These are phyloP conservation scores for Parathielavia hyrcaniae DNA, from an alignment of 495 filamentous ascomycete genomes.

Conservation along the genomic window DNA sequence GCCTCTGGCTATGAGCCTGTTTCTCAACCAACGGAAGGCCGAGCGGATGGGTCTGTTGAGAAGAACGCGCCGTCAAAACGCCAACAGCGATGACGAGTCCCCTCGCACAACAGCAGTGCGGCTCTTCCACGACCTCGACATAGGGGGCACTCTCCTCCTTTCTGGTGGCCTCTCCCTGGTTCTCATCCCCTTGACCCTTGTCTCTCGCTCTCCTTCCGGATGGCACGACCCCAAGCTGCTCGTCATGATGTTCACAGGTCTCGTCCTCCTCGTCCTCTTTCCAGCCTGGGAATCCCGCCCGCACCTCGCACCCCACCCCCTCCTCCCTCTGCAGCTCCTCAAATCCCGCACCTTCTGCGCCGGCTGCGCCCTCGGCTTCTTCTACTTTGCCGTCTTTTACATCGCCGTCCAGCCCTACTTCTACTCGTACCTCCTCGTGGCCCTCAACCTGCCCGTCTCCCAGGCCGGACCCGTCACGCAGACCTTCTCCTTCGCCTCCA, in stretches of 20 bases:
- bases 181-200: constrained; percentile 57
- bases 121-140: constrained; percentile 55
- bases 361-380: constrained; percentile 50
- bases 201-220: constrained; percentile 40
- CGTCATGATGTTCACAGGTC: constrained; percentile 50
- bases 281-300: constrained; percentile 51
- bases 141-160: constrained; percentile 50
- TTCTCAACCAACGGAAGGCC: constrained; percentile 50
- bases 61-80: constrained; percentile 12
- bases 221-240: constrained; percentile 53
- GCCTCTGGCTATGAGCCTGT: constrained; percentile 49
- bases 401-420: constrained; percentile 56
- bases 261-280: constrained; percentile 51
- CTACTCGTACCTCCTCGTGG: constrained; percentile 57
- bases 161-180: constrained; percentile 54
- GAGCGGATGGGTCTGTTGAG: constrained; percentile 36
- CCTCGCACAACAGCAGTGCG: constrained; percentile 26
- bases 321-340: constrained; percentile 55
- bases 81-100: constrained; percentile 2
- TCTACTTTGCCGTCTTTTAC: constrained; percentile 58
- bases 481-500: constrained; percentile 47
- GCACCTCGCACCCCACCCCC: constrained; percentile 48
- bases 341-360: constrained; percentile 56
- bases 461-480: constrained; percentile 50
- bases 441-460: constrained; percentile 50